phyloP scores from a whole-genome alignment of 352 stramenopile species.

The Pythium brachiatum region DNA sequence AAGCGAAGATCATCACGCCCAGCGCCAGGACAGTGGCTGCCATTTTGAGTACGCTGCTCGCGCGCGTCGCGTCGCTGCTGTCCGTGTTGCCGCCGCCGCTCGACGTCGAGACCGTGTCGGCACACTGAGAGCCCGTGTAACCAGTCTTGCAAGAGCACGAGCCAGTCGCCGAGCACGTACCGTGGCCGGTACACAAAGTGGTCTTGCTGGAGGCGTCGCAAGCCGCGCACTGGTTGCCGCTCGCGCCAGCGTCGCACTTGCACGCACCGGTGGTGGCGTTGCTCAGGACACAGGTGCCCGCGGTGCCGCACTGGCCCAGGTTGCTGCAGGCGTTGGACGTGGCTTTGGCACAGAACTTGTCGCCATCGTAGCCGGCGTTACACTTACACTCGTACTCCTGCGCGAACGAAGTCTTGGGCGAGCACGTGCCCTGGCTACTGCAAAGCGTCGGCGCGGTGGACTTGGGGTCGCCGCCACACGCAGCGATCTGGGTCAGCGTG shows the following conservation, averaged over 20 bases:
- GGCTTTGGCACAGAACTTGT: slow-evolving; percentile 46
- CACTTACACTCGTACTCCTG: slow-evolving; percentile 77
- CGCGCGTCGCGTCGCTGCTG: neutral
- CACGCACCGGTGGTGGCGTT: slow-evolving; percentile 39
- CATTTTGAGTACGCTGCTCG: slow-evolving; percentile 13
- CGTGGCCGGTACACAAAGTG: slow-evolving; percentile 48
- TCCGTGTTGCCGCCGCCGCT: neutral
- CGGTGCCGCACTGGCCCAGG: slow-evolving; percentile 60
- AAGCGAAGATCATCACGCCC: slow-evolving; percentile 36
- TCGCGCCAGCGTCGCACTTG: slow-evolving; percentile 46
- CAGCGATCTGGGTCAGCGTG: slow-evolving; percentile 44
- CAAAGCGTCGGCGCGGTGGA: slow-evolving; percentile 43
- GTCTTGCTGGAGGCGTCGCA: slow-evolving; percentile 40
- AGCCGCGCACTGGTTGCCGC: slow-evolving; percentile 58
- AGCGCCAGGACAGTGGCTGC: slow-evolving; percentile 11
- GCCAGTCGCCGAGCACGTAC: slow-evolving; percentile 41
- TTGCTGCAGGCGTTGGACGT: slow-evolving; percentile 74
- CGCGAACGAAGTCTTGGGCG: slow-evolving; percentile 48
- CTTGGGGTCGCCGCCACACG: slow-evolving; percentile 51
- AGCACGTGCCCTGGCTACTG: slow-evolving; percentile 69
- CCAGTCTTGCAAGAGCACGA: slow-evolving; percentile 50
- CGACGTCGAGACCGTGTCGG: slow-evolving; percentile 3
- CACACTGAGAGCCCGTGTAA: slow-evolving; percentile 70
- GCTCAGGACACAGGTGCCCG: slow-evolving; percentile 45
- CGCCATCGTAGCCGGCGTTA: slow-evolving; percentile 63